Evolutionary conservation across 2,329 filamentous ascomycete species (phyloP).

Genomic region (Botrytis hyacinthi): DNA sequence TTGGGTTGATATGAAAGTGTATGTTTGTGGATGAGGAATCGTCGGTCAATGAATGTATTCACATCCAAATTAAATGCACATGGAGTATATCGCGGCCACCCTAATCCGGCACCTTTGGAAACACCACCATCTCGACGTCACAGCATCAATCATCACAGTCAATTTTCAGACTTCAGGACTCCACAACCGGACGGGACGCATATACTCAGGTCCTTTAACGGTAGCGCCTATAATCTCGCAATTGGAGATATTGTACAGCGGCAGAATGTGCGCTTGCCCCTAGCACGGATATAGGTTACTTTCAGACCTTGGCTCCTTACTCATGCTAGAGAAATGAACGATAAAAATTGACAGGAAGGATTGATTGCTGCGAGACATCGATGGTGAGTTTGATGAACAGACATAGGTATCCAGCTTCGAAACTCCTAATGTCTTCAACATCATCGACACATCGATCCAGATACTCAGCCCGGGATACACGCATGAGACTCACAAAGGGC

Average conservation of each 20-base stretch:
- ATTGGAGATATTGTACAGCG: not conserved
- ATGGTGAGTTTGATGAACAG: not conserved
- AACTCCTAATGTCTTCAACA: not conserved
- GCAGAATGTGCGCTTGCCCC: not conserved
- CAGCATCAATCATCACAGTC: not conserved
- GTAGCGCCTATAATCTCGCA: not conserved
- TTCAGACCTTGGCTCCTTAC: not conserved
- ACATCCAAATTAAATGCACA: not conserved
- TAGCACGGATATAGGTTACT: too few species aligned
- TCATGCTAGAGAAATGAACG: not conserved
- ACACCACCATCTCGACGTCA: not conserved
- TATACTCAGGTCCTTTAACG: not conserved
- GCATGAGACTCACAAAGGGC: too few species aligned
- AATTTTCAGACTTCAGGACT: not conserved
- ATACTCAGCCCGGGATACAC: not conserved
- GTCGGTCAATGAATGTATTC: not conserved
- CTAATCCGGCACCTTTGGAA: not conserved
- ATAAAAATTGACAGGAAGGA: not conserved
- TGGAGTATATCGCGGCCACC: not conserved
- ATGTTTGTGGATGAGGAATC: not conserved
- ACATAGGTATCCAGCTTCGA: not conserved
- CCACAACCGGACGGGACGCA: not conserved
- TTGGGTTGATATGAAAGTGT: not conserved
- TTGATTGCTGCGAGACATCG: too few species aligned
- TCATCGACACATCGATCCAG: not conserved